These are phyloP conservation scores for Rhinocladiella similis DNA, from an alignment of 2,329 filamentous ascomycete genomes.

Conservation along the genomic window DNA sequence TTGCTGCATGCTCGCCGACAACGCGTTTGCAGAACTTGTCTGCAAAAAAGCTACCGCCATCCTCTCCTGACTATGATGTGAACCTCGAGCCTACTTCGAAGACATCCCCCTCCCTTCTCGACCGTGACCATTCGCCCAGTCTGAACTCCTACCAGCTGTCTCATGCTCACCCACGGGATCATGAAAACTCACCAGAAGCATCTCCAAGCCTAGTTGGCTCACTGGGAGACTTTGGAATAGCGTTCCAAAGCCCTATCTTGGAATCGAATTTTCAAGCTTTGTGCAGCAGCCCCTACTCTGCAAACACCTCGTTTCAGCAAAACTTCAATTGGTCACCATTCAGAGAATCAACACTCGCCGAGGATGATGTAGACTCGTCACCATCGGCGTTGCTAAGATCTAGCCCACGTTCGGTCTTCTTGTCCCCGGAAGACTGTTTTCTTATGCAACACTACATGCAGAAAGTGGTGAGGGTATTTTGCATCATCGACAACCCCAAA, in stretches of 20 bases:
- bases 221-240: neutral
- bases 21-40: neutral
- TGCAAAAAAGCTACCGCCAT: neutral
- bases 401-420: neutral
- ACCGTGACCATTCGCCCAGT: neutral
- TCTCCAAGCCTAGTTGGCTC: neutral
- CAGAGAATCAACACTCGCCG: neutral
- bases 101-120: neutral
- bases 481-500: constrained; percentile 1
- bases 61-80: too few species aligned
- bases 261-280: neutral
- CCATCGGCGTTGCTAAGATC: neutral
- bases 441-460: constrained; percentile 6
- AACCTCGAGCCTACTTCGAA: neutral
- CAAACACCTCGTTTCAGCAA: neutral
- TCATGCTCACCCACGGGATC: neutral
- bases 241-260: neutral
- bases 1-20: neutral
- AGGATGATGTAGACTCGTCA: neutral
- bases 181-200: neutral
- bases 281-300: neutral
- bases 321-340: neutral
- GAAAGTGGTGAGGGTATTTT: constrained; percentile 1
- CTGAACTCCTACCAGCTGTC: neutral
- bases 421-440: neutral